These are phyloP conservation scores for Papiliotrema terrestris DNA, from an alignment of 1,284 basidiomycete genomes.

Conservation along the genomic window DNA sequence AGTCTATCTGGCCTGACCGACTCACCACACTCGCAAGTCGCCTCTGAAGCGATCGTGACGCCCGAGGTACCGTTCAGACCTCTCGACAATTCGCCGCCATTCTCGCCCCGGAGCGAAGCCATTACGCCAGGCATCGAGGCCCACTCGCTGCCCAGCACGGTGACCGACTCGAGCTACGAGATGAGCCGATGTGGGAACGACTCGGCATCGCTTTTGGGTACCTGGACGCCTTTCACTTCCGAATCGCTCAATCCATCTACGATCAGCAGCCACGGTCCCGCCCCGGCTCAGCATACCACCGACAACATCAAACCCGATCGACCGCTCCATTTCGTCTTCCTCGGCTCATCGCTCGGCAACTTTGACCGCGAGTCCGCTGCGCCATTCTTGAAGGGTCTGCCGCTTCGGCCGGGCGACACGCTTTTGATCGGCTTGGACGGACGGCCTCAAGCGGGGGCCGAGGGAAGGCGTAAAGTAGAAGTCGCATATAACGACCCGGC, in stretches of 20 bases:
- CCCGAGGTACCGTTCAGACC: neutral
- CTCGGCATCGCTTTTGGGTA: neutral
- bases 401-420: constrained; percentile 61
- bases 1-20: neutral
- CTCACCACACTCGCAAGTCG: neutral
- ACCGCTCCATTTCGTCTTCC: constrained; percentile 79
- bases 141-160: neutral
- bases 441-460: constrained; percentile 36
- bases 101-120: neutral
- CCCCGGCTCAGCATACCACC: neutral
- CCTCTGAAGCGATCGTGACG: neutral
- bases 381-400: constrained; percentile 72
- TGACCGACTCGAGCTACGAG: neutral
- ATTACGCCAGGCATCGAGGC: neutral
- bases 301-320: constrained; percentile 12
- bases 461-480: constrained; percentile 44
- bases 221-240: constrained; percentile 3
- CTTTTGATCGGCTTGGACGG: constrained; percentile 76
- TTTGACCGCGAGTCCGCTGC: constrained; percentile 72
- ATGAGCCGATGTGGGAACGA: neutral
- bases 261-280: neutral
- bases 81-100: neutral
- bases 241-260: no score
- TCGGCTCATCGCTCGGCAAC: constrained; percentile 94
- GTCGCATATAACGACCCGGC: constrained; percentile 76